Evolutionary conservation across 2,329 filamentous ascomycete species (phyloP).

Genomic region (Diaporthe longicolla): DNA sequence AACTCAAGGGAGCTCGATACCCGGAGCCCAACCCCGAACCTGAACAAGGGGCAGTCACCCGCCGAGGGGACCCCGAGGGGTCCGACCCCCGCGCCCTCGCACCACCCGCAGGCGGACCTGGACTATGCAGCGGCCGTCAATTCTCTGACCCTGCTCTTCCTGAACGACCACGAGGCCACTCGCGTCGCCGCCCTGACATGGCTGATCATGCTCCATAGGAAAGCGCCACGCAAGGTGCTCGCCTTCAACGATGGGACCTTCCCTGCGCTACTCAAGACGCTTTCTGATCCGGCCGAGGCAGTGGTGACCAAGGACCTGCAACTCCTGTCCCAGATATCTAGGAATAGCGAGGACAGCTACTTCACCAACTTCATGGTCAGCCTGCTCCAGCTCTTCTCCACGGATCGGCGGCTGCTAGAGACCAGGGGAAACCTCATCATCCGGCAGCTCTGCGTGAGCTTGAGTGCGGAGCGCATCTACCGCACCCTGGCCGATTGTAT

Average conservation of each 20-base stretch:
- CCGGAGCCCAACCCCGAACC: slow-evolving; percentile 65
- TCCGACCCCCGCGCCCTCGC: slow-evolving; percentile 56
- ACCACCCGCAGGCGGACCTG: slow-evolving; percentile 76
- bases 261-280: slow-evolving; percentile 92
- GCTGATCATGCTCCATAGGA: slow-evolving; percentile 97
- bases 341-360: slow-evolving; percentile 96
- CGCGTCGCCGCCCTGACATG: slow-evolving; percentile 93
- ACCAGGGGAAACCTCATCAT: slow-evolving; percentile 97
- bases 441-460: slow-evolving; percentile 89
- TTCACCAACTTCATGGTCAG: slow-evolving; percentile 99
- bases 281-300: slow-evolving; percentile 94
- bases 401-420: slow-evolving; percentile 90
- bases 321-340: slow-evolving; percentile 93
- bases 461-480: slow-evolving; percentile 96
- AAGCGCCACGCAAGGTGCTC: slow-evolving; percentile 91
- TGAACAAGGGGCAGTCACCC: slow-evolving; percentile 55
- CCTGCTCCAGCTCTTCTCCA: slow-evolving; percentile 93
- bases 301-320: slow-evolving; percentile 96
- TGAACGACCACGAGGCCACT: slow-evolving; percentile 97
- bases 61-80: slow-evolving; percentile 57
- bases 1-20: slow-evolving; percentile 68
- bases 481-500: slow-evolving; percentile 95
- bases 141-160: slow-evolving; percentile 90
- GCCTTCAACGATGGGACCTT: slow-evolving; percentile 98
- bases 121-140: slow-evolving; percentile 96